Conservation (phyloP, 352 stramenopile species). For the Phytophthora cactorum region DNA sequence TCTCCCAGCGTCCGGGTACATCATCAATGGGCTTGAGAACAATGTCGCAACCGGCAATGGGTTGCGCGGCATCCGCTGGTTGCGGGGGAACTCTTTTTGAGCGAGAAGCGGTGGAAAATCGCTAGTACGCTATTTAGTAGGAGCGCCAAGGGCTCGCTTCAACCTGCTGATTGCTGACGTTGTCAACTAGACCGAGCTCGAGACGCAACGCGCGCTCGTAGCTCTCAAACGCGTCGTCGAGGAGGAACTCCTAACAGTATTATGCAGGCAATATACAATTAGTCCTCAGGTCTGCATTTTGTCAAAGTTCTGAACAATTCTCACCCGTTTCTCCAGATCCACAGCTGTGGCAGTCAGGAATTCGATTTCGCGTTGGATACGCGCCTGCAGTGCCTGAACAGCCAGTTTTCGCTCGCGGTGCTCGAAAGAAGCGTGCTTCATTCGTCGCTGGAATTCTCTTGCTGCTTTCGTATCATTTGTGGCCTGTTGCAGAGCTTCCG, state of each 20-base stretch:
- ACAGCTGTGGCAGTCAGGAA: constrained; percentile 52
- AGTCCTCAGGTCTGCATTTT: constrained; percentile 10
- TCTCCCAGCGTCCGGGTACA: constrained; percentile 62
- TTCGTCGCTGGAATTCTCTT: constrained; percentile 44
- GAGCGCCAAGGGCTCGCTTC: constrained; percentile 14
- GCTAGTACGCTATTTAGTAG: constrained; percentile 12
- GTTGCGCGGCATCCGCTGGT: constrained; percentile 79
- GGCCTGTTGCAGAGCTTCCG: constrained; percentile 24
- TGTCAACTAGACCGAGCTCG: constrained; percentile 35
- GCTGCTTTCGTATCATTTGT: constrained; percentile 1
- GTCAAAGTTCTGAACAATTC: not conserved
- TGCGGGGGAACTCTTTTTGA: constrained; percentile 80
- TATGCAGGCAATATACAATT: constrained; percentile 26
- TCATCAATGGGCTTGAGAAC: constrained; percentile 87
- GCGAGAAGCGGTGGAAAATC: not conserved
- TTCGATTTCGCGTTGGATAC: constrained; percentile 62
- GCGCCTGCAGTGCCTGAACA: constrained; percentile 56
- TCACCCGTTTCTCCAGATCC: constrained; percentile 56
- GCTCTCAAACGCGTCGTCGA: constrained; percentile 67
- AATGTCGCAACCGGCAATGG: constrained; percentile 84
- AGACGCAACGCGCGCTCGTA: constrained; percentile 53
- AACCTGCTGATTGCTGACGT: constrained; percentile 11
- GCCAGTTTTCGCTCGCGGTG: constrained; percentile 66
- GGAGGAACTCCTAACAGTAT: constrained; percentile 49
- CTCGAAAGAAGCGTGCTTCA: constrained; percentile 46